A percentile compares a stretch with the other conserved stretches of the same genome.
Conservation (phyloP, 192 early-diverging fungal species). For the Helicostylum pulchrum region DNA sequence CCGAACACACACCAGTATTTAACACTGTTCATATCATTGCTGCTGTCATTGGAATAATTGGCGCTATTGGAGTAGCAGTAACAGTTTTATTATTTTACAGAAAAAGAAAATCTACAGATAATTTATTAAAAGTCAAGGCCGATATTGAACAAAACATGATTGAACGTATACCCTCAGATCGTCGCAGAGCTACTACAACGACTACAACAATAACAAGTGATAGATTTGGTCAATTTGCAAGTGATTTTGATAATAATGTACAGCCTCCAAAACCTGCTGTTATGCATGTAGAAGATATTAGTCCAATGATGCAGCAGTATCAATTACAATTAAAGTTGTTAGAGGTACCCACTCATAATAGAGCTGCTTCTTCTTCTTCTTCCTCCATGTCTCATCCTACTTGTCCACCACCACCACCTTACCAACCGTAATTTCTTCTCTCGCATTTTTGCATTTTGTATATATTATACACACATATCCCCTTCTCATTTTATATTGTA, state of each 20-base stretch:
- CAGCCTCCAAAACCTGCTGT: not conserved
- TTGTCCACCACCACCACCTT: conserved; percentile 12
- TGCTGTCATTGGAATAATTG: conserved; percentile 10
- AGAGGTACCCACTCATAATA: not conserved
- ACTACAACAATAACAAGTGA: not conserved
- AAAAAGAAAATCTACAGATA: not conserved
- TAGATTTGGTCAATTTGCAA: conserved; percentile 16
- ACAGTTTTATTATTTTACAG: conserved; percentile 2
- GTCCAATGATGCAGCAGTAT: conserved; percentile 20
- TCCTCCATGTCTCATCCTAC: not conserved
- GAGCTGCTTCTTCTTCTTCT: conserved; percentile 8
- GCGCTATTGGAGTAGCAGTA: conserved; percentile 4
- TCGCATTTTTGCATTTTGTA: not conserved
- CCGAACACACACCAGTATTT: conserved; percentile 8
- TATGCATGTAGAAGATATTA: not conserved
- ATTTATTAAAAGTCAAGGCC: not conserved
- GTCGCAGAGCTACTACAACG: not conserved
- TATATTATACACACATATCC: conserved; percentile 1
- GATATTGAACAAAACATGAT: conserved; percentile 9
- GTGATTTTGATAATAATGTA: conserved; percentile 9
- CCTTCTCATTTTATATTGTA: no score
- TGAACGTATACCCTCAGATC: not conserved
- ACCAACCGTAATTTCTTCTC: conserved; percentile 17
- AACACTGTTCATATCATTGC: conserved; percentile 13
- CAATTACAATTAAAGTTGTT: conserved; percentile 11